phyloP scores from a whole-genome alignment of 768 basidiomycete species.

The Boletus pseudopeckii region DNA sequence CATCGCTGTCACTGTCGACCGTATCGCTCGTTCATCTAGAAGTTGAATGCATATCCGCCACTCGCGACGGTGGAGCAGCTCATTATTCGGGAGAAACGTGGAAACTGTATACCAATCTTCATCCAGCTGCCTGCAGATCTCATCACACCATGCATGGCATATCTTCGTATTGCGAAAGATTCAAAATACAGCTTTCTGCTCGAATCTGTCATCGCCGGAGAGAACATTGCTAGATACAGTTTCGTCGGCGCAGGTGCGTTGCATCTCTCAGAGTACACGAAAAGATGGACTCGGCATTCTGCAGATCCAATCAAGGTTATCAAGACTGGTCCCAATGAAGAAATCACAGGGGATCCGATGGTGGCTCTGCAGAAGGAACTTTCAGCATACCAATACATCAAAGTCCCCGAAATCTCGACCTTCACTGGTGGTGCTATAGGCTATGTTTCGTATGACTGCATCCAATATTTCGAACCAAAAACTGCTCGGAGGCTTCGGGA shows the following conservation, averaged over 20 bases:
- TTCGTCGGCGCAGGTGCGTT: slow-evolving; percentile 91
- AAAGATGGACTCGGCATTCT: neutral
- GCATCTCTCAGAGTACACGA: neutral
- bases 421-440: slow-evolving; percentile 98
- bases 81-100: slow-evolving; percentile 74
- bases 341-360: slow-evolving; percentile 85
- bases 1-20: slow-evolving; percentile 42
- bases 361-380: slow-evolving; percentile 81
- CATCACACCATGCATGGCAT: slow-evolving; percentile 95
- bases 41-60: slow-evolving; percentile 65
- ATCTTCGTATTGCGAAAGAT: slow-evolving; percentile 87
- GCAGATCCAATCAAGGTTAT: slow-evolving; percentile 92
- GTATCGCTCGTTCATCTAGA: slow-evolving; percentile 55
- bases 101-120: slow-evolving; percentile 92
- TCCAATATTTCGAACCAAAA: slow-evolving; percentile 95
- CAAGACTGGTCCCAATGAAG: slow-evolving; percentile 82
- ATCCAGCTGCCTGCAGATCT: slow-evolving; percentile 93
- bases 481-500: slow-evolving; percentile 75
- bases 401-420: slow-evolving; percentile 86
- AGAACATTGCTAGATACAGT: slow-evolving; percentile 89
- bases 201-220: slow-evolving; percentile 88
- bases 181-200: slow-evolving; percentile 93
- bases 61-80: slow-evolving; percentile 73
- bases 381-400: slow-evolving; percentile 81
- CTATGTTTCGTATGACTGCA: slow-evolving; percentile 94